Percentiles rank a stretch among this genome's conserved stretches.
Evolutionary conservation across 1,139 yeast species (phyloP).

Genomic region (Saccharomyces hybrid): DNA sequence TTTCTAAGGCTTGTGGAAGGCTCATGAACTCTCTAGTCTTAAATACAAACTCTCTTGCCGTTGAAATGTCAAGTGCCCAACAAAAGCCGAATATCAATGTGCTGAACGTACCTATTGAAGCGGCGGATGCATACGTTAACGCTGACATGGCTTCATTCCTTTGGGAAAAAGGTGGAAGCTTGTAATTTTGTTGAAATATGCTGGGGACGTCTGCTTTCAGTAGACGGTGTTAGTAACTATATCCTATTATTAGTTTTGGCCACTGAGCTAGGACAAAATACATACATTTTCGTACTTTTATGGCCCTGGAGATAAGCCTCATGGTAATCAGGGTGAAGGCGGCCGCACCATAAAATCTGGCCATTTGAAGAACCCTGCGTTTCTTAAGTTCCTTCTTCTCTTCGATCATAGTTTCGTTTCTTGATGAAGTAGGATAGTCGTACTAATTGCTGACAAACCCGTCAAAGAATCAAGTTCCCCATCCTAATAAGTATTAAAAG

Average conservation of each 20-base stretch:
- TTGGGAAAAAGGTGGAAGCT: slow-evolving; percentile 75
- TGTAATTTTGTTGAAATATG: slow-evolving; percentile 76
- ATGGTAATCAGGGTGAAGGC: slow-evolving; percentile 65
- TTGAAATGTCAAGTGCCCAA: slow-evolving; percentile 71
- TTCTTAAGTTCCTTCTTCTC: slow-evolving; percentile 32
- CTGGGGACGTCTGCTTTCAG: slow-evolving; percentile 47
- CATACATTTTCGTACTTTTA: slow-evolving; percentile 62
- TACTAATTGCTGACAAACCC: not conserved
- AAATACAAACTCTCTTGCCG: slow-evolving; percentile 62
- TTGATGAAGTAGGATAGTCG: not conserved
- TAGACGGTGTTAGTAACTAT: not conserved
- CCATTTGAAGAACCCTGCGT: slow-evolving; percentile 65
- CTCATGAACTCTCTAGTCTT: slow-evolving; percentile 62
- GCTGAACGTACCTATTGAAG: slow-evolving; percentile 66
- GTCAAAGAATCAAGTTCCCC: not conserved
- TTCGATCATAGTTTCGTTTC: slow-evolving; percentile 9
- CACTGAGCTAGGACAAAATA: slow-evolving; percentile 6
- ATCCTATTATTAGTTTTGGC: not conserved
- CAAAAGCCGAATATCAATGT: slow-evolving; percentile 70
- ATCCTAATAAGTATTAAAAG: not conserved
- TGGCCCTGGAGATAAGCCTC: slow-evolving; percentile 67
- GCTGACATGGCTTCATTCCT: slow-evolving; percentile 84
- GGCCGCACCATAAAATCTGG: slow-evolving; percentile 65
- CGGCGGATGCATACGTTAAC: slow-evolving; percentile 69
- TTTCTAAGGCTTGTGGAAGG: slow-evolving; percentile 45